These are phyloP conservation scores for Pyrenochaeta sp. DNA, from an alignment of 2,329 filamentous ascomycete species.

Conservation along the genomic window DNA sequence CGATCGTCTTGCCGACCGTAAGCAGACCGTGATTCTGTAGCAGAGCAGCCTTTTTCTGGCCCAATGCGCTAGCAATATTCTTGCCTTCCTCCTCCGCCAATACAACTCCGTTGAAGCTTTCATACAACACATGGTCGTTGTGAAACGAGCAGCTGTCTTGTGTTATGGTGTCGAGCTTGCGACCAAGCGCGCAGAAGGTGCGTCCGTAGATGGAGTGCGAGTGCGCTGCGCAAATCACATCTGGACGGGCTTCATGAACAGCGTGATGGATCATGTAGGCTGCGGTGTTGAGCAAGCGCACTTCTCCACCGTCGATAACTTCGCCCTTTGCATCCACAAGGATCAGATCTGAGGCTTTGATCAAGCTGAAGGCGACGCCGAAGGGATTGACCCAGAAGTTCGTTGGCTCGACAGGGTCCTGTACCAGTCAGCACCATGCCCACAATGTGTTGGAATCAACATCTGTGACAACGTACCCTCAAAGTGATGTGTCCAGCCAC, in stretches of 20 bases:
- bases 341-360: slow-evolving; percentile 72
- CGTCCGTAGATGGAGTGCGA: slow-evolving; percentile 66
- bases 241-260: slow-evolving; percentile 65
- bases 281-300: slow-evolving; percentile 49
- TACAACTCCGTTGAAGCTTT: slow-evolving; percentile 62
- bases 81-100: slow-evolving; percentile 62
- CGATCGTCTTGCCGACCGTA: slow-evolving; percentile 59
- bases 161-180: slow-evolving; percentile 64
- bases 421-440: slow-evolving; percentile 9
- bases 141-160: slow-evolving; percentile 65
- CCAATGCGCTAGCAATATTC: slow-evolving; percentile 58
- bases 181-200: slow-evolving; percentile 68
- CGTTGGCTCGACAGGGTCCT: slow-evolving; percentile 64
- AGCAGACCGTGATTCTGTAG: slow-evolving; percentile 63
- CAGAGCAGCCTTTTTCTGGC: slow-evolving; percentile 59
- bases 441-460: no score
- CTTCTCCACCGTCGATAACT: slow-evolving; percentile 67
- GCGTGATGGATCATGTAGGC: slow-evolving; percentile 69
- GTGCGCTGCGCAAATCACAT: slow-evolving; percentile 66
- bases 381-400: slow-evolving; percentile 75
- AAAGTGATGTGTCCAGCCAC: slow-evolving; percentile 71
- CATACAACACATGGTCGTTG: slow-evolving; percentile 61
- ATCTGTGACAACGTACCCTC: slow-evolving; percentile 49
- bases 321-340: slow-evolving; percentile 67
- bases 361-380: slow-evolving; percentile 66